These are phyloP conservation scores for Beauveria bassiana DNA, from an alignment of 2,329 filamentous ascomycete genomes.

Conservation along the genomic window DNA sequence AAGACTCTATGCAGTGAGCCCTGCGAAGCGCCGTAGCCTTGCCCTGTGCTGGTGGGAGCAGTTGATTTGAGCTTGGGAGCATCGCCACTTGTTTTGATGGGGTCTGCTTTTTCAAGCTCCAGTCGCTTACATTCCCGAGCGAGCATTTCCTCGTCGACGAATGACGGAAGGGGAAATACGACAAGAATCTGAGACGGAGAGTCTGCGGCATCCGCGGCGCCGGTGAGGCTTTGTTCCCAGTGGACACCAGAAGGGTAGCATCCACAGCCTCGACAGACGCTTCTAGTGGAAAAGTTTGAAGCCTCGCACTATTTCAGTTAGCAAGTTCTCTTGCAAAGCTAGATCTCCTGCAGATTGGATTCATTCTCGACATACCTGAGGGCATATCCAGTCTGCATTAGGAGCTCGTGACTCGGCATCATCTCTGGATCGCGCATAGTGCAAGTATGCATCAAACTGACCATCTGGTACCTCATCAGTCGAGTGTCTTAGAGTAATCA, in stretches of 20 bases:
- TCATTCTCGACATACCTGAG: constrained; percentile 21
- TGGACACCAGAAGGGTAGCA: constrained; percentile 20
- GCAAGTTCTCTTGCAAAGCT: neutral
- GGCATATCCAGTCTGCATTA: constrained; percentile 27
- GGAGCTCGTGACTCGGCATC: constrained; percentile 22
- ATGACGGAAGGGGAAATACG: constrained; percentile 61
- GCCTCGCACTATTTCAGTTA: constrained; percentile 27
- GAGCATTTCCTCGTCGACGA: constrained; percentile 64
- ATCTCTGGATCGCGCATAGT: constrained; percentile 33
- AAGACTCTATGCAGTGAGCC: constrained; percentile 71
- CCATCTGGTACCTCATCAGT: constrained; percentile 33
- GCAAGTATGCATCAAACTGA: constrained; percentile 30
- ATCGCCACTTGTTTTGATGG: constrained; percentile 35
- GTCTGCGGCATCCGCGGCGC: constrained; percentile 42
- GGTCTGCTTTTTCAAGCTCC: constrained; percentile 52
- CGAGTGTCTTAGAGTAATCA: constrained; percentile 26
- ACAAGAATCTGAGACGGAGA: constrained; percentile 68
- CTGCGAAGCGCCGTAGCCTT: constrained; percentile 61
- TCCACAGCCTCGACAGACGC: constrained; percentile 32
- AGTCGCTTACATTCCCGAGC: constrained; percentile 67
- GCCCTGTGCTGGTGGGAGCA: constrained; percentile 44
- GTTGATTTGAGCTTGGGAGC: constrained; percentile 51
- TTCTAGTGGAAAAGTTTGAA: constrained; percentile 31
- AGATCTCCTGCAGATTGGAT: neutral
- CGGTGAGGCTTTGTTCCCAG: constrained; percentile 34